Conservation (phyloP, 192 early-diverging fungal genomes). For the Lobulomyces angularis region DNA sequence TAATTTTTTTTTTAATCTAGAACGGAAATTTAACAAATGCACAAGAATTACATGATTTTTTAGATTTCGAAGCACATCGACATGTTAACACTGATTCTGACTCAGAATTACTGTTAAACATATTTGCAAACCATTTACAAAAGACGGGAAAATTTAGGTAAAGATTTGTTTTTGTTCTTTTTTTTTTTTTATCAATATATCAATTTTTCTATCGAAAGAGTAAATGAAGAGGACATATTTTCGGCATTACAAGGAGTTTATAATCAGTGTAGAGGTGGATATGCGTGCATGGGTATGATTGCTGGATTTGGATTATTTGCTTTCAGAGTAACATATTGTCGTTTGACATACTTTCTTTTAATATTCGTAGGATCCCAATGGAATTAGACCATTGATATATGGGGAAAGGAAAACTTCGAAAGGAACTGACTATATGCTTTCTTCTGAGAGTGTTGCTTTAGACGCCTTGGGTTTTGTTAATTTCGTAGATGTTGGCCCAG, state of each 20-base stretch:
- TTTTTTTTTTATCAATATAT: too few relatives aligned
- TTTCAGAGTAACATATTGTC: conserved; percentile 30
- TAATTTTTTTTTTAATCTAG: conserved; percentile 23
- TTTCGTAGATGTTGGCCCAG: conserved; percentile 80
- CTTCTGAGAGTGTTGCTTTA: conserved; percentile 92
- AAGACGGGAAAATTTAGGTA: conserved; percentile 88
- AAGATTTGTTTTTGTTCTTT: too few relatives aligned
- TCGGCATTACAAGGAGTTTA: conserved; percentile 75
- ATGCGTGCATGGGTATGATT: conserved; percentile 93
- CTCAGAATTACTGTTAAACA: conserved; percentile 94
- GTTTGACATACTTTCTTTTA: neutral
- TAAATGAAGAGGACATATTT: conserved; percentile 99
- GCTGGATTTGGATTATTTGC: conserved; percentile 95
- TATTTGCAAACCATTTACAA: conserved; percentile 94
- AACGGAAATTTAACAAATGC: conserved; percentile 98
- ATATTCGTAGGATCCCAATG: conserved; percentile 84
- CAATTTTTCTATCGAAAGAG: conserved; percentile 28
- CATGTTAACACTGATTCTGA: conserved; percentile 99
- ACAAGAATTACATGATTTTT: conserved; percentile 67
- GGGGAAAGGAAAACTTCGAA: conserved; percentile 55
- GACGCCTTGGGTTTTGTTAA: conserved; percentile 83
- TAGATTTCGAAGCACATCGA: conserved; percentile 92
- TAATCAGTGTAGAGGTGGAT: conserved; percentile 76
- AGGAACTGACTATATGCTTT: conserved; percentile 94
- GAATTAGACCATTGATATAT: conserved; percentile 91